These are phyloP conservation scores for Nitzschia sp. DNA, from an alignment of 108 stramenopile species.

Conservation along the genomic window DNA sequence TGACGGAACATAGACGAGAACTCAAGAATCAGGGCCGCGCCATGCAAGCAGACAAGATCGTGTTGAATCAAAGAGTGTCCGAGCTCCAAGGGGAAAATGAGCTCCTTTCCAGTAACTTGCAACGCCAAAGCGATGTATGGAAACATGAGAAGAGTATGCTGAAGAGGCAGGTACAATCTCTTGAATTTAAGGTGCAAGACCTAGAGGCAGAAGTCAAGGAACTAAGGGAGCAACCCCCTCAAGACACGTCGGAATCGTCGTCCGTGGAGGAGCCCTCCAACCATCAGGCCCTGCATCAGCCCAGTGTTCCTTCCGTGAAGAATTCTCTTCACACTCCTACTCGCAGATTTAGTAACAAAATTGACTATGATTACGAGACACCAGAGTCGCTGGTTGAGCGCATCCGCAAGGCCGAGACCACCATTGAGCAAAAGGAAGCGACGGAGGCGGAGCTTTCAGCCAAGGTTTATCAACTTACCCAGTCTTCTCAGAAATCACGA, in stretches of 20 bases:
- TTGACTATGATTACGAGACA: background rate
- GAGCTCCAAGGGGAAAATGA: slow-evolving; percentile 1
- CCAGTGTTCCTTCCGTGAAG: background rate
- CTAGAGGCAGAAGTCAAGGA: background rate
- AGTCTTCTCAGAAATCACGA: background rate
- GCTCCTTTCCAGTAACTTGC: background rate
- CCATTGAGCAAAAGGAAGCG: background rate
- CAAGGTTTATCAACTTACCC: background rate
- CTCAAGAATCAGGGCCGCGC: background rate
- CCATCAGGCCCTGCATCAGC: background rate
- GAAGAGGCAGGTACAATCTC: background rate
- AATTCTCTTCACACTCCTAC: background rate
- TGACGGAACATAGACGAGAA: slow-evolving; percentile 2
- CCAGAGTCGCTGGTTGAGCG: background rate
- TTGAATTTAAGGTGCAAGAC: background rate
- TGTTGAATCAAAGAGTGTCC: background rate
- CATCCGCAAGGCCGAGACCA: slow-evolving; percentile 1
- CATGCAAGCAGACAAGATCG: background rate
- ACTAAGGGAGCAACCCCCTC: background rate
- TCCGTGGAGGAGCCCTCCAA: background rate
- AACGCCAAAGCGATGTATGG: background rate
- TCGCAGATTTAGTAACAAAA: background rate
- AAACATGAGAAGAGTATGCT: slow-evolving; percentile 5
- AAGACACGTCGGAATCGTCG: background rate
- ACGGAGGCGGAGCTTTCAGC: background rate